These are phyloP conservation scores for Asterella californica DNA, from an alignment of 225 moss, liverwort and hornwort species.

Conservation along the genomic window DNA sequence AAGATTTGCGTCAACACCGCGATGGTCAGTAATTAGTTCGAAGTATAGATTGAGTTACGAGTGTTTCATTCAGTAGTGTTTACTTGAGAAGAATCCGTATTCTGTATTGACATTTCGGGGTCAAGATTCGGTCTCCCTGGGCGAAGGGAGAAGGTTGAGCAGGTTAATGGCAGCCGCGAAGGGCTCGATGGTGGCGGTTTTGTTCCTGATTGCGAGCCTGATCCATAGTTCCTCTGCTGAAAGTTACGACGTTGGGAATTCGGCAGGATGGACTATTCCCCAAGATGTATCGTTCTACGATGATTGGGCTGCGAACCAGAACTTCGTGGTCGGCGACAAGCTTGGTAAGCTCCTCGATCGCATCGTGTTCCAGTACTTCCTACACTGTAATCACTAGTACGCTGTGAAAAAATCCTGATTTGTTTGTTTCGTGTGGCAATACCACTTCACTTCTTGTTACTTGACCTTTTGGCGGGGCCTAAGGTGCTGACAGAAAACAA, in stretches of 20 bases:
- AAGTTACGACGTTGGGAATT: constrained; percentile 2
- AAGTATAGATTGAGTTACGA: too few species aligned
- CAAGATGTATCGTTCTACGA: background rate
- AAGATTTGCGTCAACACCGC: too few species aligned
- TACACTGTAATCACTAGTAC: background rate
- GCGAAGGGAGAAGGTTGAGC: constrained; percentile 46
- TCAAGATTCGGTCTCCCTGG: constrained; percentile 14
- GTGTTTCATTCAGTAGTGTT: too few species aligned
- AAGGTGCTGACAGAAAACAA: background rate
- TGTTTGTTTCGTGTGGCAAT: background rate
- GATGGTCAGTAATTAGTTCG: too few species aligned
- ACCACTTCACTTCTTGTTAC: background rate
- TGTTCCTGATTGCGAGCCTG: background rate
- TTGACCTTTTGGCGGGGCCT: background rate
- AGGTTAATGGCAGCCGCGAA: constrained; percentile 30
- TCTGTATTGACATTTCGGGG: too few species aligned
- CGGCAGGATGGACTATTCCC: background rate
- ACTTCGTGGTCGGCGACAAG: constrained; percentile 15
- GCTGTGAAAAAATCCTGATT: background rate
- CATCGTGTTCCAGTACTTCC: background rate
- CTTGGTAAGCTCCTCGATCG: constrained; percentile 20
- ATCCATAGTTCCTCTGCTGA: background rate
- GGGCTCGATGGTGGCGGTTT: background rate
- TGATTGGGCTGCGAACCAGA: constrained; percentile 2
- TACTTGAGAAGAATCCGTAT: too few species aligned